Base-by-base conservation (phyloP, 805 yeast species). In the Candida odintsovae region DNA sequence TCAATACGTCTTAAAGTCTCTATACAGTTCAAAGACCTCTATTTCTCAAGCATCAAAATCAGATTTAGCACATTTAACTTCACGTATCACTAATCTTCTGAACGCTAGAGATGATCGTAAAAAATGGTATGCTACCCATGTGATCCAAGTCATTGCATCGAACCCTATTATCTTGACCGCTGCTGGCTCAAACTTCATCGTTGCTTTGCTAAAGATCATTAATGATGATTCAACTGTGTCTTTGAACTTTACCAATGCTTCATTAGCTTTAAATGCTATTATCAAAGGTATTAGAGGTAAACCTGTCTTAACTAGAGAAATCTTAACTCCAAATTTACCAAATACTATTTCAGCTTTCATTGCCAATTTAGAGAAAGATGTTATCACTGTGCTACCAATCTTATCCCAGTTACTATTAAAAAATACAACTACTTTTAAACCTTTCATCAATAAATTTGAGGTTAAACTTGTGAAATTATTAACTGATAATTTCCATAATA, bases 341-440 rank as follows among this genome's bases (percentile, higher is more conserved):
- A 70, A 72, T 2, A 77, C 85, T 38, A 77, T 88, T 48, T 64
- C 76, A 16, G 62, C 75, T 6, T 70, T 82, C 43, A 57, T 88
- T 46, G 78, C 73, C 2, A 58, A 71, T 25, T 68, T 71, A 9
- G 65, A 66, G 18, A 69, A 70, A 18, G 63, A 64, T 42, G 45
- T 55, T 40, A 58, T 19, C 48, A 55, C 60, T 22, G 60, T 69
- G 22, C 57, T 77, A 26, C 69, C 71, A 13, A 60, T 73, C 15
- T 57, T 78, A 47, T 66, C 67, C 49, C 67, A 62, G 28, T 58
- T 83, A 22, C 67, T 84, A 29, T 61, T 65, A 37, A 68, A 75
- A 47, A 85, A 88, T 57, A 76, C 95, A 1, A 86, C 94, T 2
- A 84, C 95, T 2, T 86, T 87, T 59, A 77, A 90, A 63, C 95